phyloP scores from a whole-genome alignment of 2,329 filamentous ascomycete species.

The Cytospora chrysosperma region DNA sequence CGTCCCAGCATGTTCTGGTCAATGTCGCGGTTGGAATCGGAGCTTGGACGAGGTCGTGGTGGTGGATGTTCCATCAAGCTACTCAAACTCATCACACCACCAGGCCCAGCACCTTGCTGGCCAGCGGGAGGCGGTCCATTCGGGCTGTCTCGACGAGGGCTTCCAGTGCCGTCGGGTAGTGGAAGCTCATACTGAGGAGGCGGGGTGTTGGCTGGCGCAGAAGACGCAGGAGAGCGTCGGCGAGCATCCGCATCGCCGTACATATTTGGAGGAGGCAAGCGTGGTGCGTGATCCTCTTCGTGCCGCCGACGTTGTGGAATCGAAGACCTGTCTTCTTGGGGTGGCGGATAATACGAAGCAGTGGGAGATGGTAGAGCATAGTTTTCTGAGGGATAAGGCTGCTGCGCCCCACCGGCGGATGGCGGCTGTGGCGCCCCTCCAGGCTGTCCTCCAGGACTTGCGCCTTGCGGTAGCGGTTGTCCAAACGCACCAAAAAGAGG shows the following conservation, averaged over 20 bases:
- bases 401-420: conserved; percentile 23
- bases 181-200: conserved; percentile 40
- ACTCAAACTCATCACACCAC: conserved; percentile 54
- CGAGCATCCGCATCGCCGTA: conserved; percentile 51
- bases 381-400: conserved; percentile 11
- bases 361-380: conserved; percentile 37
- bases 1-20: conserved; percentile 56
- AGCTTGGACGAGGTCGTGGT: conserved; percentile 25
- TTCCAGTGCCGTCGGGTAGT: conserved; percentile 37
- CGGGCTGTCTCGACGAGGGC: conserved; percentile 38
- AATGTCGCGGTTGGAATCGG: conserved; percentile 43
- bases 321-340: conserved; percentile 38
- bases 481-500: conserved; percentile 58
- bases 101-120: conserved; percentile 35
- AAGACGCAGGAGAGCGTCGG: conserved; percentile 49
- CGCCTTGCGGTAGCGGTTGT: conserved; percentile 45
- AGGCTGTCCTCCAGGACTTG: conserved; percentile 17
- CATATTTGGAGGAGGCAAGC: conserved; percentile 45
- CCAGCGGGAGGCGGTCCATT: conserved; percentile 37
- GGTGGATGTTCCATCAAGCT: conserved; percentile 47
- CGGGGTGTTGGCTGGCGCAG: conserved; percentile 49
- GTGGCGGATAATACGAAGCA: conserved; percentile 34
- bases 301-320: conserved; percentile 37
- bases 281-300: conserved; percentile 41
- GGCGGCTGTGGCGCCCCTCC: conserved; percentile 23